Conservation (phyloP, 2,329 filamentous ascomycete genomes). For the Chrysosporium keratinophilum region DNA sequence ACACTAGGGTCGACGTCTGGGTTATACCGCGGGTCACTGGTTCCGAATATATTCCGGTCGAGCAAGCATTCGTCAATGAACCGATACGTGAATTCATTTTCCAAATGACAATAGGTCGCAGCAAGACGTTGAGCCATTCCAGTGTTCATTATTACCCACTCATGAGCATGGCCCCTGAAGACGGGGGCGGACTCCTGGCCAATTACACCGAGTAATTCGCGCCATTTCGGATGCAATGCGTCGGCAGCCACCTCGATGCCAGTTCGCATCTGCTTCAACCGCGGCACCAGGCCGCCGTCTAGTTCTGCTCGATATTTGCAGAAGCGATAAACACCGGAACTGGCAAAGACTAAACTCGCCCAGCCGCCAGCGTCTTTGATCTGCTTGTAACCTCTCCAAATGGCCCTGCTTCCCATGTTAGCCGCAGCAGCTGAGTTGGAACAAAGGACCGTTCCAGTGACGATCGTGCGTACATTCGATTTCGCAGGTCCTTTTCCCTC, state of each 20-base stretch:
- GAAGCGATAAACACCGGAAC: slow-evolving; percentile 49
- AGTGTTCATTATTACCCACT: slow-evolving; percentile 19
- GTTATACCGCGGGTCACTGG: slow-evolving; percentile 41
- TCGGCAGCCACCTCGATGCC: slow-evolving; percentile 43
- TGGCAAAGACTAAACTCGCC: slow-evolving; percentile 47
- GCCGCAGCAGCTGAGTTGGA: no score
- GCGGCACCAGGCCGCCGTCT: slow-evolving; percentile 41
- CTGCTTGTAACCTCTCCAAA: slow-evolving; percentile 51
- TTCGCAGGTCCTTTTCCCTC: slow-evolving; percentile 49
- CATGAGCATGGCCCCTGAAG: slow-evolving; percentile 22
- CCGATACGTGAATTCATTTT: slow-evolving; percentile 17
- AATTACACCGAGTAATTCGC: slow-evolving; percentile 32
- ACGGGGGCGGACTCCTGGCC: slow-evolving; percentile 15
- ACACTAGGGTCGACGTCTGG: slow-evolving; percentile 26
- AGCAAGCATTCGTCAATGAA: slow-evolving; percentile 40
- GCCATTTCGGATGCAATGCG: slow-evolving; percentile 38
- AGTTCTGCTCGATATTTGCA: slow-evolving; percentile 51
- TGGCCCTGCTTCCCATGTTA: slow-evolving; percentile 23
- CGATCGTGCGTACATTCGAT: slow-evolving; percentile 24
- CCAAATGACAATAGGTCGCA: slow-evolving; percentile 19
- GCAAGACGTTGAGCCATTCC: slow-evolving; percentile 14
- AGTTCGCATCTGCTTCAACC: slow-evolving; percentile 36
- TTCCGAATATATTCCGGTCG: slow-evolving; percentile 41
- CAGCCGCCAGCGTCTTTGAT: slow-evolving; percentile 49
- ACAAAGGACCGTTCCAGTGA: not conserved